phyloP scores from a whole-genome alignment of 345 rosid species.

The Anacardium occidentale region DNA sequence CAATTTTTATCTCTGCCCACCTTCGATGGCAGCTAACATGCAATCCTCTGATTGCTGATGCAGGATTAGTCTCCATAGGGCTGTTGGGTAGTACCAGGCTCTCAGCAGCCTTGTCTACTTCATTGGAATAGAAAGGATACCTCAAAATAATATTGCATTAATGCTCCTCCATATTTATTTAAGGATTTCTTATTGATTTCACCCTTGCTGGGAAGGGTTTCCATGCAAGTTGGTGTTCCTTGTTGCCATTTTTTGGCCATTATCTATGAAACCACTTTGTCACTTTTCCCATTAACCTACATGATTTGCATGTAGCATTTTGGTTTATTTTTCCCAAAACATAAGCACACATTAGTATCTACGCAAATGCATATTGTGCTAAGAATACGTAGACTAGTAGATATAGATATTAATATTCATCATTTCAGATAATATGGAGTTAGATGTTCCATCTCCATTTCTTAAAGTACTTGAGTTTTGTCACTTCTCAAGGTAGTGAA shows the following conservation, averaged over 20 bases:
- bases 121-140: slow-evolving; percentile 2
- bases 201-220: not conserved
- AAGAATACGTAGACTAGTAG: not conserved
- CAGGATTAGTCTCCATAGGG: not conserved
- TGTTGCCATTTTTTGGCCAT: not conserved
- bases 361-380: not conserved
- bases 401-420: not conserved
- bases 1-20: not conserved
- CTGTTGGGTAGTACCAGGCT: not conserved
- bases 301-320: not conserved
- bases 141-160: not conserved
- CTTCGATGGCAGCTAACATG: not conserved
- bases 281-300: not conserved
- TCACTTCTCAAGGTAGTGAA: not conserved
- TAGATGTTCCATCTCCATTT: not conserved
- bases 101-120: not conserved
- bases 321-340: not conserved
- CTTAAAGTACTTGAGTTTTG: not conserved
- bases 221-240: too few species aligned
- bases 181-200: not conserved
- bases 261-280: not conserved
- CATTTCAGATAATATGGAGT: not conserved
- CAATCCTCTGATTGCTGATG: not conserved
- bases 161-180: not conserved
- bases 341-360: not conserved